Conservation (phyloP, 2,329 filamentous ascomycete species). For the Colletotrichum siamense region DNA sequence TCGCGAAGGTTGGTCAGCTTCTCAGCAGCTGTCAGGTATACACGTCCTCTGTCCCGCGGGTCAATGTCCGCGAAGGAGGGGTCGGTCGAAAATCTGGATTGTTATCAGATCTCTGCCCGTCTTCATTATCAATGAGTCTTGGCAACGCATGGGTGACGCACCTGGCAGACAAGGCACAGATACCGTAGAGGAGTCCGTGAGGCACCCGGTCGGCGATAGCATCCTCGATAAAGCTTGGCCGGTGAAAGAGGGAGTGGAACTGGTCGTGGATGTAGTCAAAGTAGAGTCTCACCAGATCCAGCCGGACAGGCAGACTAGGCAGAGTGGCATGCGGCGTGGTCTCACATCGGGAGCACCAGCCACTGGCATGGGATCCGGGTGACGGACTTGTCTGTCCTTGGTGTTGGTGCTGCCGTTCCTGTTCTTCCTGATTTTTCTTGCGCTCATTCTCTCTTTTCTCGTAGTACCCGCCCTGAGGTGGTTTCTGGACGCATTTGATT, state of each 20-base stretch:
- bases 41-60: slow-evolving; percentile 26
- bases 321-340: slow-evolving; percentile 11
- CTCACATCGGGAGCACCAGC: slow-evolving; percentile 7
- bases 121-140: not conserved
- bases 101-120: not conserved
- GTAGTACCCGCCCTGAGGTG: slow-evolving; percentile 21
- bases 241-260: slow-evolving; percentile 39
- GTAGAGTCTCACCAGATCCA: slow-evolving; percentile 36
- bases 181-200: slow-evolving; percentile 28
- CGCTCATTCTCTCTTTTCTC: slow-evolving; percentile 20
- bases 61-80: slow-evolving; percentile 21
- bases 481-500: slow-evolving; percentile 51
- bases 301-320: slow-evolving; percentile 21
- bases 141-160: not conserved
- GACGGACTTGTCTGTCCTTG: not conserved
- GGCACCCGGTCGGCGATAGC: slow-evolving; percentile 25
- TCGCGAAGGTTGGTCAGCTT: slow-evolving; percentile 36
- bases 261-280: slow-evolving; percentile 38
- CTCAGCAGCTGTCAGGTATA: slow-evolving; percentile 26
- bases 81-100: slow-evolving; percentile 27
- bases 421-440: not conserved
- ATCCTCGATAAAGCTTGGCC: slow-evolving; percentile 30
- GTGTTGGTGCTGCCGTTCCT: not conserved
- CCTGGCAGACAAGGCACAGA: slow-evolving; percentile 30
- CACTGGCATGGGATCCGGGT: not conserved